Evolutionary conservation across 73 alveolate species (phyloP).

Genomic region (Paramecium tetraurelia): DNA sequence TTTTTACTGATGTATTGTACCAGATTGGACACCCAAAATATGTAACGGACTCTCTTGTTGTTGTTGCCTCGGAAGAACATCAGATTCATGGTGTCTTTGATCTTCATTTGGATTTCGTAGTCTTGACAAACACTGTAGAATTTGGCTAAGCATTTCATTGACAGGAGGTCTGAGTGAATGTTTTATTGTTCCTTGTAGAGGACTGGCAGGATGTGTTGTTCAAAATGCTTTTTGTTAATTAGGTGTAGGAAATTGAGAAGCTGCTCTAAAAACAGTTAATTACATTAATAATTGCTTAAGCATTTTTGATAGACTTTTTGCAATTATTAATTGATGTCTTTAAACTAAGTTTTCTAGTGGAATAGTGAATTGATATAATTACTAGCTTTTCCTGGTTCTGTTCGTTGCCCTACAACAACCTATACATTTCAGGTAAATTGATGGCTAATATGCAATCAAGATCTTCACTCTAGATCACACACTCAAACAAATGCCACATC

Average conservation of each 20-base stretch:
- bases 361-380: neutral
- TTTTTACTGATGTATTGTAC: neutral
- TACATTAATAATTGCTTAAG: neutral
- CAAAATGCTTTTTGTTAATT: neutral
- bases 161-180: neutral
- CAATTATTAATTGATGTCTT: neutral
- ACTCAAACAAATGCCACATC: slow-evolving; percentile 35
- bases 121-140: neutral
- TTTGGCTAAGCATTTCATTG: neutral
- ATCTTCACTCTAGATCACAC: slow-evolving; percentile 44
- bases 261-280: neutral
- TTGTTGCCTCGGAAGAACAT: neutral
- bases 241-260: neutral
- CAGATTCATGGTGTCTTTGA: neutral
- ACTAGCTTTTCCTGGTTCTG: neutral
- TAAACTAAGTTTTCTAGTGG: neutral
- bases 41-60: neutral
- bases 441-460: neutral
- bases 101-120: neutral
- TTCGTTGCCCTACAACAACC: neutral
- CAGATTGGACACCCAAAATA: neutral
- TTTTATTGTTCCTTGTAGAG: neutral
- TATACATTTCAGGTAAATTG: slow-evolving; percentile 11
- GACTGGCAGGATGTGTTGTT: neutral
- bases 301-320: neutral